Evolutionary conservation across 2,329 filamentous ascomycete genomes (phyloP).

Genomic region (Parascedosporium putredinis): DNA sequence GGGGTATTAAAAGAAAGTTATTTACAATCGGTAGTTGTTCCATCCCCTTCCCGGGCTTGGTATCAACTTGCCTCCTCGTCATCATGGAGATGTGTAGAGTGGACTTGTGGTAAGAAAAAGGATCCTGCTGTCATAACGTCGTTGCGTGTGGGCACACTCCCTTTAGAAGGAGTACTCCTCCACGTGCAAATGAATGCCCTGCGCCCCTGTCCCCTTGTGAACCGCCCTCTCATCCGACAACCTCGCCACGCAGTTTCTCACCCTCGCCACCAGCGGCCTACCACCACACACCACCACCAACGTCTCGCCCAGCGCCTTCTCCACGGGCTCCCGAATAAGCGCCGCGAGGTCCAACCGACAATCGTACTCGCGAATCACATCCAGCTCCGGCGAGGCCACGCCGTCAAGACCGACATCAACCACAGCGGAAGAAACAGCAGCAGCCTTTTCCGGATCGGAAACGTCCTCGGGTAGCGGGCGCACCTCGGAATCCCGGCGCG

Average conservation of each 20-base stretch:
- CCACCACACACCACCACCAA: conserved; percentile 51
- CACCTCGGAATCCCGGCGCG: too few species aligned
- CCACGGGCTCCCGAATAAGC: conserved; percentile 43
- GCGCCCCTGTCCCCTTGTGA: conserved; percentile 53
- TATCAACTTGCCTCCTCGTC: too few species aligned
- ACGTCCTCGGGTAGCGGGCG: too few species aligned
- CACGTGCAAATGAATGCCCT: conserved; percentile 50
- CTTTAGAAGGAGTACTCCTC: conserved; percentile 48
- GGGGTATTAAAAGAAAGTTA: too few species aligned
- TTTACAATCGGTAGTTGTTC: too few species aligned
- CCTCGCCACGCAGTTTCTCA: conserved; percentile 43
- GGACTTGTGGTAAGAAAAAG: too few species aligned
- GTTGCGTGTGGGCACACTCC: not conserved
- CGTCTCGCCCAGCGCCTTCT: conserved; percentile 50
- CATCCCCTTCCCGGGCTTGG: too few species aligned
- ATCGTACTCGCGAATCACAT: conserved; percentile 32
- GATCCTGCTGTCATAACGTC: too few species aligned
- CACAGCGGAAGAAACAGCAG: not conserved
- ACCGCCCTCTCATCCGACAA: conserved; percentile 52
- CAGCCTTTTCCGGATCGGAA: conserved; percentile 6
- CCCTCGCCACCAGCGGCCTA: conserved; percentile 39
- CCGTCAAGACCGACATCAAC: not conserved
- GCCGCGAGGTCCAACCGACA: conserved; percentile 38
- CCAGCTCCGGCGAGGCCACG: conserved; percentile 9
- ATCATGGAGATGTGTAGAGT: too few species aligned